Evolutionary conservation across 2,329 filamentous ascomycete species (phyloP).

Genomic region (Epichloe gansuensis): DNA sequence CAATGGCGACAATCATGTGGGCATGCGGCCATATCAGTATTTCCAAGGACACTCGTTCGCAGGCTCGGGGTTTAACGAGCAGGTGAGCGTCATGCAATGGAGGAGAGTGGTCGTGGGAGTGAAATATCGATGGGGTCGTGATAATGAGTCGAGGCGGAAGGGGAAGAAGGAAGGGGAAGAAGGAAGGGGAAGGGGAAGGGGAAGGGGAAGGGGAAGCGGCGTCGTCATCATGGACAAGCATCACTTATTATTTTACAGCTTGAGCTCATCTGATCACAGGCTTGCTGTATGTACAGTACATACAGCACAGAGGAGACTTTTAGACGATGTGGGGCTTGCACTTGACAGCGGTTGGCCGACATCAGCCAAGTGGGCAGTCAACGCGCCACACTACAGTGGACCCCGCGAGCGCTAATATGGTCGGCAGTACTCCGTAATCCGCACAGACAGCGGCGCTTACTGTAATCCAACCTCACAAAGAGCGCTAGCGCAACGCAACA

Average conservation of each 20-base stretch:
- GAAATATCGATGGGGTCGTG: neutral
- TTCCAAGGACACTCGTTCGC: neutral
- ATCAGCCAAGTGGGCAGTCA: neutral
- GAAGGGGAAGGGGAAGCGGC: neutral
- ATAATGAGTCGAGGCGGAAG: neutral
- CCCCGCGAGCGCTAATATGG: too few species aligned
- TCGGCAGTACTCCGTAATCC: too few species aligned
- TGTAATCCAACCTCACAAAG: too few species aligned
- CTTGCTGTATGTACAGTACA: too few species aligned
- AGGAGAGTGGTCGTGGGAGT: neutral
- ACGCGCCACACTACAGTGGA: neutral
- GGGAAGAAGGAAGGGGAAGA: too few species aligned
- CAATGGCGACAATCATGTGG: neutral
- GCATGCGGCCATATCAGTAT: neutral
- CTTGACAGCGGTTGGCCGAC: neutral
- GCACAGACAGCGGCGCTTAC: too few species aligned
- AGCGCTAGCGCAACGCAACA: too few species aligned
- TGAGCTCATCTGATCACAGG: too few species aligned
- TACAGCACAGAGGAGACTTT: too few species aligned
- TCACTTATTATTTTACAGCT: neutral
- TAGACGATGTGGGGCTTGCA: neutral
- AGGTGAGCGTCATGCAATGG: neutral
- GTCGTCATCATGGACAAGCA: neutral
- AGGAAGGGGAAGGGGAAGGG: too few species aligned
- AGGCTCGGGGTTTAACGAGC: neutral